Base-by-base conservation (phyloP, 179 eudicot genomes). In the Gypsophila paniculata region DNA sequence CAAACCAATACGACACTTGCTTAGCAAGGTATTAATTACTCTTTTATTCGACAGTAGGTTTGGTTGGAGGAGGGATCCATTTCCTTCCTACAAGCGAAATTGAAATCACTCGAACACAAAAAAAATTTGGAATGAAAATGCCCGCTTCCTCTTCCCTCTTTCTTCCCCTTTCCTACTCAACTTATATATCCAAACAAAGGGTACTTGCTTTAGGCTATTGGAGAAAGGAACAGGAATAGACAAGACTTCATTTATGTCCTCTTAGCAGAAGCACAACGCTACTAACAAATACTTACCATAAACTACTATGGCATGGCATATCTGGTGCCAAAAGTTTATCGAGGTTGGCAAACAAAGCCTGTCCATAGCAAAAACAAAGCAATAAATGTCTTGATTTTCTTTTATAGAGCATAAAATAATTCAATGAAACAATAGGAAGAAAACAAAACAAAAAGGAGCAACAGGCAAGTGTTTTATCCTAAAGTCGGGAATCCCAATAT, bases 291-390 rank as follows among this genome's bases (percentile, higher is more conserved):
- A 17, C 88, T 90, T 80, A 90, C 96, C 97, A 91, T 80, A 91
- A 83, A 84, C 91, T 81, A 83, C 83, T 75, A 75, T 91, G 91
- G 79, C 91, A 88, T 69, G 96, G 97, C 72, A 79, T 82, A 75
- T 91, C 88, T 6, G 96, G 91, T 65, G 87, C 89, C 81, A 91
- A 68, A 69, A 77, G 87, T 75, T 85, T 90, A 75, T 91, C 97
- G 73, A 90, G 85, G 65, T 88, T 90, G 49, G 90, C 83, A 75
- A 91, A 83, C 74, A 91, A 80, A 66, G 86, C 76, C 96, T 91
- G 93, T 81, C 77, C 44, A 70, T 32, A 76, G 23, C 51, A 68
- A 42, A 66, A 62, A 29, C 21, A 61, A 21, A 60, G 61, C 5
- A n/a, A 64, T 36, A 70, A 29, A 65, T 69, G 65, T 38, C 10